Percentiles rank a stretch among this genome's conserved stretches.
Evolutionary conservation across 345 rosid species (phyloP).

Genomic region (Kandelia obovata): DNA sequence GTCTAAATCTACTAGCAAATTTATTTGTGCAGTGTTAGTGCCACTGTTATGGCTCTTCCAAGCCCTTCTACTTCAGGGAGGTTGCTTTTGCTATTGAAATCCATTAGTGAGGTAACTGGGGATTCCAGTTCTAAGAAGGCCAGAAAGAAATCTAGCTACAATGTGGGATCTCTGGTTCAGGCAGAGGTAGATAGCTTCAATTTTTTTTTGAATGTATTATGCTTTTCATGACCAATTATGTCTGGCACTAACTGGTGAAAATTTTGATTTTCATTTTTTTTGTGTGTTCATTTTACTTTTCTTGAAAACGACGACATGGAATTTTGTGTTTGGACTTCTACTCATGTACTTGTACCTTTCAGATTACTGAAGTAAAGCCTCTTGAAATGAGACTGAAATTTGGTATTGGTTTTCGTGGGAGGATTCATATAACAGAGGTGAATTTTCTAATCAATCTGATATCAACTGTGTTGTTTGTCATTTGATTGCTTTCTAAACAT

Average conservation of each 20-base stretch:
- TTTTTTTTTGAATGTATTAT: not conserved
- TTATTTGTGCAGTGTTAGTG: constrained; percentile 54
- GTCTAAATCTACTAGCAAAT: not conserved
- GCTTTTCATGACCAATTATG: not conserved
- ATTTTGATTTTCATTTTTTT: not conserved
- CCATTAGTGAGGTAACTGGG: constrained; percentile 50
- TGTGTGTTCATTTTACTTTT: not conserved
- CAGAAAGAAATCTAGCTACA: constrained; percentile 63
- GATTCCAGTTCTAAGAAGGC: constrained; percentile 73
- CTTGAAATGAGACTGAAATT: constrained; percentile 82
- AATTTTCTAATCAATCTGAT: constrained; percentile 14
- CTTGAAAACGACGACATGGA: not conserved
- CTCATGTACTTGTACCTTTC: constrained; percentile 16
- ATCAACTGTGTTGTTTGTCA: constrained; percentile 16
- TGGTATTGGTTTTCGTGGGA: constrained; percentile 70
- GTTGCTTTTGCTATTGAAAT: constrained; percentile 78
- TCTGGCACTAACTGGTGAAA: not conserved
- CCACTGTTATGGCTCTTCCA: constrained; percentile 69
- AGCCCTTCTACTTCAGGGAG: constrained; percentile 60
- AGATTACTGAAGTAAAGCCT: constrained; percentile 88
- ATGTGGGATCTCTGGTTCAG: constrained; percentile 74
- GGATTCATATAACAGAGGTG: constrained; percentile 93
- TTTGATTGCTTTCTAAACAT: constrained; percentile 8
- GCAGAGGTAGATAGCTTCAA: constrained; percentile 60
- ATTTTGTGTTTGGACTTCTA: not conserved